A percentile compares a stretch with the other conserved stretches of the same genome.
phyloP scores from a whole-genome alignment of 305 asterid species.

The Fraxinus paxiana region DNA sequence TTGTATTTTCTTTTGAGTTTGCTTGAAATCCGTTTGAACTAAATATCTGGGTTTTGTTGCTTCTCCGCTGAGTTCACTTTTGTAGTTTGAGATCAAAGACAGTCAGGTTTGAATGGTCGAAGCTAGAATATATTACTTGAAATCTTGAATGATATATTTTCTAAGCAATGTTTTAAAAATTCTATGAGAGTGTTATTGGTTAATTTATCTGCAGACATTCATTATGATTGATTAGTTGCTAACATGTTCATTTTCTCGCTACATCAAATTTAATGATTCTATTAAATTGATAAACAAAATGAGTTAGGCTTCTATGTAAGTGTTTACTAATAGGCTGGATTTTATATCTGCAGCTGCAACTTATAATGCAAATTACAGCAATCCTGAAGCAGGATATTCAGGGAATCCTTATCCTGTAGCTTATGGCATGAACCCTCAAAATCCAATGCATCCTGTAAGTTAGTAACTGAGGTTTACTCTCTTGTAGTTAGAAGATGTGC shows the following conservation, averaged over 20 bases:
- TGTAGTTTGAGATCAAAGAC: background rate
- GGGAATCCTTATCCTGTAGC: constrained; percentile 38
- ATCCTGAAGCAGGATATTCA: constrained; percentile 35
- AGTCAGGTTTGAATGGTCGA: background rate
- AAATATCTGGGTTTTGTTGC: background rate
- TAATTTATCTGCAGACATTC: background rate
- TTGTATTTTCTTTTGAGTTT: background rate
- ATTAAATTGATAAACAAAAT: background rate
- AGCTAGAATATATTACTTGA: background rate
- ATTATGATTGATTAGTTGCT: background rate
- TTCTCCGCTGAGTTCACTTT: background rate
- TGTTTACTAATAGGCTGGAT: background rate
- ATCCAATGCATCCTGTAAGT: constrained; percentile 63
- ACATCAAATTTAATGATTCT: background rate
- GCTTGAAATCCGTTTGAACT: background rate
- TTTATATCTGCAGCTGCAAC: constrained; percentile 32
- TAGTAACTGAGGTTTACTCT: constrained; percentile 4
- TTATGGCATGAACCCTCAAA: constrained; percentile 60
- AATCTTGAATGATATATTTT: background rate
- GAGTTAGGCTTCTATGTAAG: background rate
- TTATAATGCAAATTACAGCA: constrained; percentile 39
- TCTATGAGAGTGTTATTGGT: background rate
- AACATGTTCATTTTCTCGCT: background rate
- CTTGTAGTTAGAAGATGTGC: constrained; percentile 1
- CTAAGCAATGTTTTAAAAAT: background rate